Base-by-base conservation (phyloP, 2,329 filamentous ascomycete species). In the Davidsoniella neocaledoniae region DNA sequence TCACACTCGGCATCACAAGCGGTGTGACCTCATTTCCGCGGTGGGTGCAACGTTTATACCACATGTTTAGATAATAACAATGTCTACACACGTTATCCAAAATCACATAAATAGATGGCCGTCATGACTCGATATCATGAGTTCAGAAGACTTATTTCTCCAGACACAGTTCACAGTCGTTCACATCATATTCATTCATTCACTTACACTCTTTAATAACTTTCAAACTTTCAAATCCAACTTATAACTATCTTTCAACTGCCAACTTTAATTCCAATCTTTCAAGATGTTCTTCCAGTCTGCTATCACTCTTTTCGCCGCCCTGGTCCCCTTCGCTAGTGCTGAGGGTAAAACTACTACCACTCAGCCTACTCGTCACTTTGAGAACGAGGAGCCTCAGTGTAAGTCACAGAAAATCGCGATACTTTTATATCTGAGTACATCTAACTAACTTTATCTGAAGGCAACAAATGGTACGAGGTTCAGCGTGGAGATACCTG, bases 391-490 rank as follows among this genome's bases (percentile, higher is more conserved):
- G 23, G 12, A 16, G 5, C 12, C 50, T 4, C 17, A 29, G 12
- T 48, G 38, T 48, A 47, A 5, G 45, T 47, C n/a, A 14, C 38
- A 16, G 19, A 2, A 40, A 17, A n/a, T 4, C 3, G 6, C 16
- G 5, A 16, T 16, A 4, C 1, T 25, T 25, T 12, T 1, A 21
- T 16, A 14, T 45, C 12, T 2, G 1, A 45, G 16, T 2, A 9
- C 26, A 16, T 39, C 5, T 1, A 5, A 41, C 43, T 42, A 46
- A 51, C 43, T 41, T 14, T 4, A 4, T 12, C 6, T 5, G 14
- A 3, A 52, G 50, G 51, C 43, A 45, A 48, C 14, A 48, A 43
- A 12, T 53, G 51, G 51, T 50, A 53, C 23, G 16, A 48, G 23
- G 36, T 53, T 16, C 17, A 53, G 38, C 8, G n/a, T 4, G 48